phyloP scores from a whole-genome alignment of 768 basidiomycete genomes.

The Fomitopsis serialis region DNA sequence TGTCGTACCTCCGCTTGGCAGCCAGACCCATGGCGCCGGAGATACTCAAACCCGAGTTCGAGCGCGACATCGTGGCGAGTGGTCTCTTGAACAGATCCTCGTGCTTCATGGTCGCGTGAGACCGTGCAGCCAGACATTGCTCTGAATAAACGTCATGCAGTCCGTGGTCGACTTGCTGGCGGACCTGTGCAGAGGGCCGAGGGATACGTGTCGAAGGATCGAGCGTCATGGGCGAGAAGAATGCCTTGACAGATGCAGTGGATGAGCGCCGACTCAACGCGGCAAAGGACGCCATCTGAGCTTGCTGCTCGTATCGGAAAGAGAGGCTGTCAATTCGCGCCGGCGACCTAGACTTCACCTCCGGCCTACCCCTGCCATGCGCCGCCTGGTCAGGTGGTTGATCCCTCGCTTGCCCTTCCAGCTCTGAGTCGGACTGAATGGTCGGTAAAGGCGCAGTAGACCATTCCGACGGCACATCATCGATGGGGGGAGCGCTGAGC shows the following conservation, averaged over 20 bases:
- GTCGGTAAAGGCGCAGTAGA: slow-evolving; percentile 20
- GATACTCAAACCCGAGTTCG: slow-evolving; percentile 55
- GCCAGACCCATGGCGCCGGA: slow-evolving; percentile 49
- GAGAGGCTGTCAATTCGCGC: slow-evolving; percentile 17
- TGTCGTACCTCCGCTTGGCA: slow-evolving; percentile 55
- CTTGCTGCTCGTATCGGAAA: slow-evolving; percentile 12
- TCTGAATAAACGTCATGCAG: slow-evolving; percentile 81
- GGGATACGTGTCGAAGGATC: slow-evolving; percentile 60
- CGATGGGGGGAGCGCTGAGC: slow-evolving; percentile 30
- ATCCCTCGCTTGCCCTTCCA: slow-evolving; percentile 15
- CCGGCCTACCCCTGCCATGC: slow-evolving; percentile 1
- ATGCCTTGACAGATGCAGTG: slow-evolving; percentile 55
- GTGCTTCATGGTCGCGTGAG: slow-evolving; percentile 55
- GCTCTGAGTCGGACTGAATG: slow-evolving; percentile 26
- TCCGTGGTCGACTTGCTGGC: slow-evolving; percentile 69
- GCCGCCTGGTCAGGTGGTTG: not conserved
- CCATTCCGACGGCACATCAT: slow-evolving; percentile 12
- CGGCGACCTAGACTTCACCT: slow-evolving; percentile 4
- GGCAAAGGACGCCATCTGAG: slow-evolving; percentile 28
- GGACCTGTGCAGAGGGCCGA: slow-evolving; percentile 59
- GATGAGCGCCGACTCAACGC: slow-evolving; percentile 47
- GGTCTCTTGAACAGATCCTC: slow-evolving; percentile 51
- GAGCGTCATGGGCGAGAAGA: slow-evolving; percentile 46
- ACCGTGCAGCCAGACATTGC: slow-evolving; percentile 61
- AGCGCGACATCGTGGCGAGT: slow-evolving; percentile 42